These are phyloP conservation scores for Calamus simplicifolius DNA, from an alignment of 176 grass and related monocot genomes.

Conservation along the genomic window DNA sequence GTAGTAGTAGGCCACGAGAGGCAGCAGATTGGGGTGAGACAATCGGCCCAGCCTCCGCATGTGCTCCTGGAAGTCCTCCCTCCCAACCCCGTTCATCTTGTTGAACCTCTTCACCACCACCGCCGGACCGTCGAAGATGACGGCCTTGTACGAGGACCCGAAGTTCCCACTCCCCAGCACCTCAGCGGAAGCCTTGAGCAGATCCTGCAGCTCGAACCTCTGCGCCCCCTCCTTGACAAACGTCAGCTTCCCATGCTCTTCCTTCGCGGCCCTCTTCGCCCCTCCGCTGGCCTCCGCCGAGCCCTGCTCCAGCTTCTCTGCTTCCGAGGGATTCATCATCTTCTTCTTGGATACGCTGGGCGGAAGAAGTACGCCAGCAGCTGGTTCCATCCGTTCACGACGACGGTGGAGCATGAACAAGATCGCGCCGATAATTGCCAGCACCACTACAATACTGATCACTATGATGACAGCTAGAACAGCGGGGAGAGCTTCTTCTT, in stretches of 20 bases:
- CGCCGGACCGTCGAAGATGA: constrained; percentile 28
- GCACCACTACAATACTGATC: not conserved
- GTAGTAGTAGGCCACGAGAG: constrained; percentile 78
- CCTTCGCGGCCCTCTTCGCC: constrained; percentile 17
- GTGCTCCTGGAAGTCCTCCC: constrained; percentile 73
- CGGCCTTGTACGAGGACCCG: constrained; percentile 85
- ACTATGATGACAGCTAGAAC: not conserved
- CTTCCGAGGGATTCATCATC: not conserved
- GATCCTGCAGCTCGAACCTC: constrained; percentile 75
- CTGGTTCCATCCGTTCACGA: not conserved
- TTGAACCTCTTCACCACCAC: constrained; percentile 91
- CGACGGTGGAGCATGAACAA: not conserved
- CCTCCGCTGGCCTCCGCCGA: constrained; percentile 17
- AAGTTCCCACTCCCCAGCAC: constrained; percentile 83
- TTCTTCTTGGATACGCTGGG: not conserved
- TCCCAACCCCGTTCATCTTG: constrained; percentile 57
- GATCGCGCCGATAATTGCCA: not conserved
- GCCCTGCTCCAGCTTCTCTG: not conserved
- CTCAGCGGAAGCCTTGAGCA: constrained; percentile 70
- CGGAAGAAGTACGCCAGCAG: not conserved
- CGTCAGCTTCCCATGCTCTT: constrained; percentile 39
- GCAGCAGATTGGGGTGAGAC: constrained; percentile 70
- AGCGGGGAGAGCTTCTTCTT: not conserved
- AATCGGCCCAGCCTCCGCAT: constrained; percentile 66
- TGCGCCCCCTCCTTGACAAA: constrained; percentile 45